phyloP scores from a whole-genome alignment of 495 filamentous ascomycete species.

The Penicillium silybi region DNA sequence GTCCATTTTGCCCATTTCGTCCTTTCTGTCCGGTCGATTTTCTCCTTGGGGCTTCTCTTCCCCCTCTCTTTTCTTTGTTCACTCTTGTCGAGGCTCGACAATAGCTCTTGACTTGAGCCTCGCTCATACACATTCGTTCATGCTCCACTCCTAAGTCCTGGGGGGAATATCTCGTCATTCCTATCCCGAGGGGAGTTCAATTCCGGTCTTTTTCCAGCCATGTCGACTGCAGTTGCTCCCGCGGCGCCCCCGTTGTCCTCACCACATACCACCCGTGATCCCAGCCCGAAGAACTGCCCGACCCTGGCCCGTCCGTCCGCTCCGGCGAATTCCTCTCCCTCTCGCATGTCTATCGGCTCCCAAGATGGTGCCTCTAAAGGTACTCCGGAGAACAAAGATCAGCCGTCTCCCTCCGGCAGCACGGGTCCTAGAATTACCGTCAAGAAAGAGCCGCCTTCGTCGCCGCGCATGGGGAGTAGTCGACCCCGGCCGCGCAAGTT shows the following conservation, averaged over 20 bases:
- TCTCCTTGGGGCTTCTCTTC: not conserved
- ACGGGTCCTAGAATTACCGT: slow-evolving; percentile 77
- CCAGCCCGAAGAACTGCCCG: slow-evolving; percentile 47
- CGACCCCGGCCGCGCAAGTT: slow-evolving; percentile 85
- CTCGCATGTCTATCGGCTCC: slow-evolving; percentile 31
- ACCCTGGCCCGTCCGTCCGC: slow-evolving; percentile 36
- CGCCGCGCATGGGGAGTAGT: slow-evolving; percentile 63
- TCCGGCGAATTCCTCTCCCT: slow-evolving; percentile 33
- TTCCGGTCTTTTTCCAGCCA: slow-evolving; percentile 14
- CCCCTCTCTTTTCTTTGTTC: not conserved
- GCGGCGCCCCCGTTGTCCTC: slow-evolving; percentile 44
- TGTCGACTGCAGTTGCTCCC: slow-evolving; percentile 54
- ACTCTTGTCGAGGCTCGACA: slow-evolving; percentile 2
- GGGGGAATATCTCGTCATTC: not conserved
- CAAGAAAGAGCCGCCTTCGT: slow-evolving; percentile 90
- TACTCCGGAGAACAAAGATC: slow-evolving; percentile 50
- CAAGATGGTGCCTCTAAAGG: slow-evolving; percentile 41
- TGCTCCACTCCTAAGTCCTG: not conserved
- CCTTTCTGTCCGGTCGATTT: too few relatives aligned
- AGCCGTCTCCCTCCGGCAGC: slow-evolving; percentile 46
- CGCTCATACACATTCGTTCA: not conserved
- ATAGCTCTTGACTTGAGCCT: slow-evolving; percentile 6
- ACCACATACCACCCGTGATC: slow-evolving; percentile 43
- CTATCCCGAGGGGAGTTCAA: not conserved
- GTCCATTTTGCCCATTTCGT: not conserved